Conservation (phyloP, 805 yeast species). For the Wickerhamomyces hampshirensis region DNA sequence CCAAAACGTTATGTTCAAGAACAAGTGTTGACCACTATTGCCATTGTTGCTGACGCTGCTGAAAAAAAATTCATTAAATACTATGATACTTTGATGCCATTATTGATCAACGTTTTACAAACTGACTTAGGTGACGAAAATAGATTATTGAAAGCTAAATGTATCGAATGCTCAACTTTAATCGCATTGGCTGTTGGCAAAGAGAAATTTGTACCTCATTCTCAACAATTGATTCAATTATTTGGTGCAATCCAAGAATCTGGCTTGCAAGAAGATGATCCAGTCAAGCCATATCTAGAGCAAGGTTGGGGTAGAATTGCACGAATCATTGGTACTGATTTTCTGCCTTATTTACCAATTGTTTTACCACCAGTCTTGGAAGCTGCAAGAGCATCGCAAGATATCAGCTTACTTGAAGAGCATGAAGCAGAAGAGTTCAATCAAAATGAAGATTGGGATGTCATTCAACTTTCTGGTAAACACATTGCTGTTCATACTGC, state of each 20-base stretch:
- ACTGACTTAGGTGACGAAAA: constrained; percentile 77
- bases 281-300: constrained; percentile 78
- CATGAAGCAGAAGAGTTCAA: constrained; percentile 84
- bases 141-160: constrained; percentile 80
- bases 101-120: constrained; percentile 70
- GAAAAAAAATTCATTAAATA: constrained; percentile 83
- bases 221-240: constrained; percentile 65
- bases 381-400: constrained; percentile 88
- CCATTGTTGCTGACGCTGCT: constrained; percentile 96
- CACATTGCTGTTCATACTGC: constrained; percentile 94
- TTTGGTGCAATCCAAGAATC: constrained; percentile 68
- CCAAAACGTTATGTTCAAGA: constrained; percentile 94
- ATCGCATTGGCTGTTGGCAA: constrained; percentile 94
- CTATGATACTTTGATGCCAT: constrained; percentile 92
- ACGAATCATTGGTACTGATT: constrained; percentile 77
- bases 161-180: constrained; percentile 92
- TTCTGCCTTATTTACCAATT: constrained; percentile 73
- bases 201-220: constrained; percentile 76
- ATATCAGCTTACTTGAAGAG: constrained; percentile 78
- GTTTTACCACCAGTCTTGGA: constrained; percentile 86
- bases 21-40: constrained; percentile 94
- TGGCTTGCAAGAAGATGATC: constrained; percentile 66
- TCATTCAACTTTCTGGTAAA: constrained; percentile 84
- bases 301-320: constrained; percentile 97
- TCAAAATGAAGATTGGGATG: constrained; percentile 92